Evolutionary conservation across 192 early-diverging fungal genomes (phyloP), one percentile per base, ranked within the genome.

Genomic region (Piromyces sp.): DNA sequence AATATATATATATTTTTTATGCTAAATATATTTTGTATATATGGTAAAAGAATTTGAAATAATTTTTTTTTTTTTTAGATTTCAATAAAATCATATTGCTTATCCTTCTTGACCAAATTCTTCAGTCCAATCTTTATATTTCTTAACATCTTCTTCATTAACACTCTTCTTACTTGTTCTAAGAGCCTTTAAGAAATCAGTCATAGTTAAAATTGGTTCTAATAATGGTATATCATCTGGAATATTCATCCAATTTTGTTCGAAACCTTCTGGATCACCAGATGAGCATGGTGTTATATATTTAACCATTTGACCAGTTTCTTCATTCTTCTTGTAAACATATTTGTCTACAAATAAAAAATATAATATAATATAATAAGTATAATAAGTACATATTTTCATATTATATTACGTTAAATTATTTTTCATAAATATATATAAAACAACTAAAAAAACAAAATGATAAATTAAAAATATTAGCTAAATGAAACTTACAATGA

Each of bases 271-370:
- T 68, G 90, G 89, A 51, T 96, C 97, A 30, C 96, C 97, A 0
- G 97, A 96, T 79, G 96, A 97, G 85, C 97, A 99, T 12, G 97
- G 97, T 68, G 94, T 96, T 83, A 95, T 89, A 81, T 93, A 90
- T 40, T 87, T 82, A 29, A 83, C 89, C 82, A 87, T 86, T 80
- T 86, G 83, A 3, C 37, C 40, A 3, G 88, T 88, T 79, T 94
- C 88, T 15, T 85, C 92, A 80, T 87, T 85, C 19, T 91, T 85
- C 90, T 91, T 33, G 30, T 82, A 68, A 68, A 68, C 51, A 68
- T 68, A 68, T n/a, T 68, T 68, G 26, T 68, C 51, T 68, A 68
- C n/a, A 51, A 33, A 6, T 33, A 33, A 33, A 33, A 33, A 3
- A 33, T 33, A 33, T n/a, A n/a, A n/a, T n/a, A n/a, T n/a, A n/a